Evolutionary conservation across 192 early-diverging fungal species (phyloP).

Genomic region (Neocallimastix lanati): DNA sequence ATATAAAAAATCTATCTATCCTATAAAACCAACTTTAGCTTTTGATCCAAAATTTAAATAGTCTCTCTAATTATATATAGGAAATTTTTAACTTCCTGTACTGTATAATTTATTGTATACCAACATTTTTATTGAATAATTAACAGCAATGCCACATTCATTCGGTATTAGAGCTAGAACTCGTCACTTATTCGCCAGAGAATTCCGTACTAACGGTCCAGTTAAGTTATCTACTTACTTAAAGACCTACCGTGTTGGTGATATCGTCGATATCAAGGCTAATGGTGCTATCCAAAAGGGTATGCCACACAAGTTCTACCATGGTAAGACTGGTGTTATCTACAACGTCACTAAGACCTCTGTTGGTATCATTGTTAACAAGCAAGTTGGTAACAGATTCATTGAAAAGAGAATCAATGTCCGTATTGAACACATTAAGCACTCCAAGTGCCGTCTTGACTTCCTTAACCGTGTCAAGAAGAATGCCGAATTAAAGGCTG

Average conservation of each 20-base stretch:
- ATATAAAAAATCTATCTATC: not conserved
- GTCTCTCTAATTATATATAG: not conserved
- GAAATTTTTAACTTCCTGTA: not conserved
- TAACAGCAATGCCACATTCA: constrained; percentile 49
- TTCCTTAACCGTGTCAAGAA: constrained; percentile 95
- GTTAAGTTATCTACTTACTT: constrained; percentile 93
- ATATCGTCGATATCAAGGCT: constrained; percentile 98
- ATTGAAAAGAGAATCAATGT: constrained; percentile 97
- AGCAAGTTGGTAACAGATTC: constrained; percentile 94
- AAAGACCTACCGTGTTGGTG: constrained; percentile 95
- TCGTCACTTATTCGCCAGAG: constrained; percentile 90
- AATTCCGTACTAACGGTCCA: constrained; percentile 88
- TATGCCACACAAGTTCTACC: constrained; percentile 99
- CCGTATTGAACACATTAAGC: constrained; percentile 96
- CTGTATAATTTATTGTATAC: not conserved
- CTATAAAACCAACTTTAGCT: not conserved
- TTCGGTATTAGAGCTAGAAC: constrained; percentile 93
- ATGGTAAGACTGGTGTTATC: constrained; percentile 93
- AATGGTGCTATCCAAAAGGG: constrained; percentile 98
- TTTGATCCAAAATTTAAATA: not conserved
- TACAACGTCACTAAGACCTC: constrained; percentile 99
- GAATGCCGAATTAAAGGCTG: constrained; percentile 67
- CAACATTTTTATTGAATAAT: not conserved
- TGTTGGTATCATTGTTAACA: constrained; percentile 96
- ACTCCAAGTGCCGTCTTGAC: constrained; percentile 97